Base-by-base conservation (phyloP, 2,329 filamentous ascomycete species). In the Nigrospora oryzae region DNA sequence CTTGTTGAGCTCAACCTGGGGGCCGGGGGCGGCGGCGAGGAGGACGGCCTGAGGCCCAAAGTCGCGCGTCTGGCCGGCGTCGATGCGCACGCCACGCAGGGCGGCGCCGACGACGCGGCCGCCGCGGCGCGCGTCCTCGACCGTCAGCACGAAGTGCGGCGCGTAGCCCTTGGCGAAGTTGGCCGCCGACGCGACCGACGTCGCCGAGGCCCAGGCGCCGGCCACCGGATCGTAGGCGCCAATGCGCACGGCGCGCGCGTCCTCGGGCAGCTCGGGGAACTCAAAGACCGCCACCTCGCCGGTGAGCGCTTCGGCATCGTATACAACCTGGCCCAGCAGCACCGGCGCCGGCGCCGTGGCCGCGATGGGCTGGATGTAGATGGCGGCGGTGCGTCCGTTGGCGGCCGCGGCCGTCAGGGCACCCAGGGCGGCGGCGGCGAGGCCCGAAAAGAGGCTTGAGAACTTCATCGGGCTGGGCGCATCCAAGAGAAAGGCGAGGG, bases 11-110 rank as follows among this genome's bases (percentile, higher is more conserved):
- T 72, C 71, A 2, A 79, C 79, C 57, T 74, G 69, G 59, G 70
- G 72, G 2, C 79, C 81, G 45, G 60, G 63, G 38, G 56, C 61
- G 36, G 71, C 66, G 19, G 67, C 62, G 38, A 74, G 56, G 40
- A 84, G 63, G 43, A 71, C 60, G 8, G 74, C 77, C 65, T 78
- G 70, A 38, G 81, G 79, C 0, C 78, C 79, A 64, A 83, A 83
- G 57, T 83, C 79, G 51, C 80, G 69, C 54, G 80, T 84, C 53
- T 76, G 70, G 2, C 80, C 80, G 11, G 80, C 80, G 57, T 84
- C 80, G 46, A 84, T 77, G 52, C 60, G 60, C 16, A 79, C 71
- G n/a, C 79, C 77, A 58, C 73, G 74, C 39, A 73, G 59, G 32
- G 68, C 67, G 13, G 71, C 75, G 23, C 78, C 73, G 40, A 79